Base-by-base conservation (phyloP, 257 asterid species). In the Solanum chilense region DNA sequence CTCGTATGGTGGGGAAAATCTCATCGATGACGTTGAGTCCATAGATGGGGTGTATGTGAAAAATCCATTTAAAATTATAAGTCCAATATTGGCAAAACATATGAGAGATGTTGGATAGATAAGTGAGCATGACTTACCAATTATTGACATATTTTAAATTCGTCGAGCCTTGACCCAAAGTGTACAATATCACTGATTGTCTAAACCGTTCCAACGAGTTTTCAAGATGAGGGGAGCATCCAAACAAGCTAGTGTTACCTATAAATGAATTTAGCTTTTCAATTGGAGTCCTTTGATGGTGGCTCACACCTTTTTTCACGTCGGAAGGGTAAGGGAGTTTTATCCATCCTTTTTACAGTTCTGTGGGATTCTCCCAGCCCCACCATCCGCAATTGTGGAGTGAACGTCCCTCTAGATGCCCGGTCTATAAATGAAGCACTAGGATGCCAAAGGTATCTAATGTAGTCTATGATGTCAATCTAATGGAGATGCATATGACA, bases 161-260 rank as follows among this genome's bases (percentile, higher is more conserved):
- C 1, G n/a, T 56, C 1, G 1, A 10, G 11, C 64, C n/a, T 56
- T 18, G 10, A 23, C 11, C n/a, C 5, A 56, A 56, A 56, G n/a
- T 1, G n/a, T 3, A 56, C 10, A 7, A 56, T 56, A 56, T 56
- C 5, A 18, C n/a, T 56, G 20, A 23, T 16, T 6, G 1, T 9
- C 11, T 16, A 18, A n/a, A n/a, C 3, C 5, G 1, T 18, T 56
- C 18, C n/a, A 56, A 18, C 0, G 11, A 3, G 11, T 7, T 56
- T 56, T 56, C 4, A 56, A 56, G 64, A 56, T 56, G 64, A 56
- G 11, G n/a, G n/a, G 11, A 7, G 11, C 0, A 56, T 2, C n/a
- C n/a, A 18, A 56, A 18, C 2, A 56, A 18, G 11, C 1, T 7
- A 18, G 64, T 56, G 11, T 7, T 56, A 18, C n/a, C 64, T 7